Evolutionary conservation across 768 basidiomycete species (phyloP).

Genomic region (Tricholoma furcatifolium): DNA sequence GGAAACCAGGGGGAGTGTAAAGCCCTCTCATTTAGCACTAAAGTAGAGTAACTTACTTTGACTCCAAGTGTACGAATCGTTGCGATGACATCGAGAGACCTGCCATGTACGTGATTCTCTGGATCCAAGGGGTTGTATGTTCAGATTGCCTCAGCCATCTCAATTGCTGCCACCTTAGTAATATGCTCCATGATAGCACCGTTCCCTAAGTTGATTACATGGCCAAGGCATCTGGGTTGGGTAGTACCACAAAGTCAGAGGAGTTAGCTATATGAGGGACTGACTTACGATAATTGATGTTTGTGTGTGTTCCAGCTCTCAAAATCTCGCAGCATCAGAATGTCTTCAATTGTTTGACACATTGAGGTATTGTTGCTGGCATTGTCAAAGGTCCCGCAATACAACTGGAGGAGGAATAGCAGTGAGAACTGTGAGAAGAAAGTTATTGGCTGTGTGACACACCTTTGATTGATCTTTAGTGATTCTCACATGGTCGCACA

Average conservation of each 20-base stretch:
- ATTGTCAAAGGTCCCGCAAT: background rate
- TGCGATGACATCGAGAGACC: conserved; percentile 27
- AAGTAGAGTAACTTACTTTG: too few relatives aligned
- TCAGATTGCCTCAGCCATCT: conserved; percentile 30
- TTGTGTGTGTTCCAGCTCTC: background rate
- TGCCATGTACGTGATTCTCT: conserved; percentile 23
- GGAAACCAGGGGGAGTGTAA: too few relatives aligned
- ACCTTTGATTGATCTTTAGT: conserved; percentile 21
- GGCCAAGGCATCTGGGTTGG: conserved; percentile 21
- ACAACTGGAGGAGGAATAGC: too few relatives aligned
- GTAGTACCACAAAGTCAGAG: background rate
- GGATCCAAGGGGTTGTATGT: conserved; percentile 26
- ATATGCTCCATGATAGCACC: conserved; percentile 26
- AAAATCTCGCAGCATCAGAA: background rate
- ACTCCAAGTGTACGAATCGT: conserved; percentile 18
- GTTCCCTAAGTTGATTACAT: conserved; percentile 25
- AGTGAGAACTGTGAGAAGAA: too few relatives aligned
- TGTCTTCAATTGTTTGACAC: background rate
- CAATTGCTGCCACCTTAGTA: conserved; percentile 22
- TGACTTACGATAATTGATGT: background rate
- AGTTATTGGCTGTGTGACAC: background rate
- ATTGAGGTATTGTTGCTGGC: background rate
- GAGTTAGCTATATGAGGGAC: background rate
- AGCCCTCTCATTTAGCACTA: too few relatives aligned
- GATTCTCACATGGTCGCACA: conserved; percentile 25